Base-by-base conservation (phyloP, 805 yeast species). In the Debaryomyces castellii region DNA sequence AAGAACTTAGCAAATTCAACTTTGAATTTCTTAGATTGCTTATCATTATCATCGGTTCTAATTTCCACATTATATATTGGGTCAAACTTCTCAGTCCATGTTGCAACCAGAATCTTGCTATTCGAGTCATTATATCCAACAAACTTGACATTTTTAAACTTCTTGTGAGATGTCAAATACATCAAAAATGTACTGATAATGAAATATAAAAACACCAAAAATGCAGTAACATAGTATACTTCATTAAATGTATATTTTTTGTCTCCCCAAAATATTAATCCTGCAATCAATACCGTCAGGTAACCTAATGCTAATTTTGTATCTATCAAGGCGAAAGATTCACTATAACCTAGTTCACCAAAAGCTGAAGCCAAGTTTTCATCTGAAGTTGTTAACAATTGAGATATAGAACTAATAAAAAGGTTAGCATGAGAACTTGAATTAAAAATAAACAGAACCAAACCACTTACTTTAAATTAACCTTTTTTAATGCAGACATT, bases 281-380 rank as follows among this genome's bases (percentile, higher is more conserved):
- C 83, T 7, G 82, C 76, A 23, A 73, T 55, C 4, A 63, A 63
- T 11, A 78, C 80, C 4, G 80, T 72, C 27, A 64, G 30, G 47
- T 74, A 70, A 0, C 84, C 84, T 28, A 81, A 60, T 1, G 69
- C 79, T 22, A 81, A 58, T 55, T 77, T 78, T 35, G 67, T 55
- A 53, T 81, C 85, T 27, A 58, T 54, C 14, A 77, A 49, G 11
- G 50, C 51, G 51, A 79, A 80, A 22, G 77, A 69, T 54, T 81
- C 80, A 10, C 61, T 60, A 51, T 67, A 81, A 3, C 80, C 82
- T 10, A 79, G 56, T 32, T 63, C 63, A 25, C 66, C 66, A 43
- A 81, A 57, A 1, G 69, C 66, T 2, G 58, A 57, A 5, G 77
- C 60, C 27, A 81, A 62, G 28, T 69, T 68, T 11, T 80, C 84